A percentile compares a stretch with the other conserved stretches of the same genome.
Evolutionary conservation across 148 eudicot genomes (phyloP).

Genomic region (Rhododendron ferrugineum): DNA sequence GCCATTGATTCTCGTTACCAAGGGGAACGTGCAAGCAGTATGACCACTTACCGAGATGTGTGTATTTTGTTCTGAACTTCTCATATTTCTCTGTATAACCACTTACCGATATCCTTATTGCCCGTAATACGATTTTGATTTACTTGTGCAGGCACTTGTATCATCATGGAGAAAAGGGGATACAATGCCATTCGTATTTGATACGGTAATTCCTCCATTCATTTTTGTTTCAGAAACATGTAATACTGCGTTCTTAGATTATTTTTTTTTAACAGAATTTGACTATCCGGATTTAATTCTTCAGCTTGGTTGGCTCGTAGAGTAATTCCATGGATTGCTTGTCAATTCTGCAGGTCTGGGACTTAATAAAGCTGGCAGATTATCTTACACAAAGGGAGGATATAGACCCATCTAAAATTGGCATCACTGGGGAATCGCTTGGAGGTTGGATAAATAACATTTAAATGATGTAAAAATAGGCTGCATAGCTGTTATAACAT

Average conservation of each 20-base stretch:
- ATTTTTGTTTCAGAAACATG: neutral
- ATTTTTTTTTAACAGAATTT: neutral
- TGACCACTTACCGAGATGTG: conserved; percentile 81
- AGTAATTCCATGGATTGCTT: neutral
- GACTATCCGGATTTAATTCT: neutral
- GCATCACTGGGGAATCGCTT: conserved; percentile 98
- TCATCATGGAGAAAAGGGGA: conserved; percentile 87
- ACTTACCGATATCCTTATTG: conserved; percentile 45
- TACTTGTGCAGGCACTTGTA: conserved; percentile 68
- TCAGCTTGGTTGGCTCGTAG: neutral
- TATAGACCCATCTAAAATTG: conserved; percentile 67
- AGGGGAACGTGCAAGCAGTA: conserved; percentile 82
- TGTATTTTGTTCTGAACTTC: conserved; percentile 6
- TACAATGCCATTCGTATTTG: conserved; percentile 95
- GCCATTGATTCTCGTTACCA: conserved; percentile 98
- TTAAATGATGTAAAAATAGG: neutral
- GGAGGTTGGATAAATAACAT: conserved; percentile 57
- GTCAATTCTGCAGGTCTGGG: conserved; percentile 69
- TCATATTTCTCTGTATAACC: conserved; percentile 29
- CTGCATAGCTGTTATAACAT: neutral
- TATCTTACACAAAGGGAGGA: conserved; percentile 71
- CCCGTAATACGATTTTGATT: conserved; percentile 9
- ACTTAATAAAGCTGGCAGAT: conserved; percentile 84
- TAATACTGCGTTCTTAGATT: neutral
- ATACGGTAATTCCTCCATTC: conserved; percentile 45